Conservation (phyloP, 140 eudicot species). For the Ambrosia hybrid region DNA sequence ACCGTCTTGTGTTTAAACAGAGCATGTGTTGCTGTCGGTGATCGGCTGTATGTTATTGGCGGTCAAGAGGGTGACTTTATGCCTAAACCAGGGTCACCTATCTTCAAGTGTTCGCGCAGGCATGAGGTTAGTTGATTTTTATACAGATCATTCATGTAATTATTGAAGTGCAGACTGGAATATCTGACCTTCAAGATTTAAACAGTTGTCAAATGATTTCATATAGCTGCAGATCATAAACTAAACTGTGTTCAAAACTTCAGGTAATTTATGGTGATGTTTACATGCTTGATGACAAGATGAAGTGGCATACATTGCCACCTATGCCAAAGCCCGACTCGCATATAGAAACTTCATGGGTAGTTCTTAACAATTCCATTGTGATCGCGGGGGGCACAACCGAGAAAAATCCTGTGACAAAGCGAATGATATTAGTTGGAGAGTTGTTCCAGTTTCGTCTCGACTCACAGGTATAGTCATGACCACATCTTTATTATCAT, state of each 20-base stretch:
- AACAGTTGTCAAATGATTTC: neutral
- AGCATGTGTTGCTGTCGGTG: too few relatives aligned
- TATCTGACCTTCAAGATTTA: neutral
- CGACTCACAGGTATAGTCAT: slow-evolving; percentile 49
- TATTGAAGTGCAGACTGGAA: slow-evolving; percentile 2
- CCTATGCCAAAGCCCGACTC: slow-evolving; percentile 98
- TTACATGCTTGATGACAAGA: slow-evolving; percentile 82
- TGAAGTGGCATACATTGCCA: slow-evolving; percentile 84
- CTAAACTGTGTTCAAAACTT: slow-evolving; percentile 2
- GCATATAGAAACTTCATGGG: slow-evolving; percentile 94
- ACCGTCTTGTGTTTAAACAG: neutral
- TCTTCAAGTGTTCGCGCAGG: slow-evolving; percentile 97
- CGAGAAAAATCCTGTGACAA: slow-evolving; percentile 84
- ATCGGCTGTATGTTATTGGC: too few relatives aligned
- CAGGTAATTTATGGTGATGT: slow-evolving; percentile 85
- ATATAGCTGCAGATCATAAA: neutral
- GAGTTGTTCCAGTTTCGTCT: slow-evolving; percentile 71
- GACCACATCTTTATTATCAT: neutral
- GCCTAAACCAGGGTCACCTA: slow-evolving; percentile 99
- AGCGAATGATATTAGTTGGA: slow-evolving; percentile 84
- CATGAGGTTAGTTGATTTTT: slow-evolving; percentile 53
- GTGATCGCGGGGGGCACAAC: slow-evolving; percentile 92
- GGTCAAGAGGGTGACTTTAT: slow-evolving; percentile 44
- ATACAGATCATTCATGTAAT: neutral
- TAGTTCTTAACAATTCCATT: slow-evolving; percentile 63